phyloP scores from a whole-genome alignment of 2,329 filamentous ascomycete species.

The Drechmeria coniospora region DNA sequence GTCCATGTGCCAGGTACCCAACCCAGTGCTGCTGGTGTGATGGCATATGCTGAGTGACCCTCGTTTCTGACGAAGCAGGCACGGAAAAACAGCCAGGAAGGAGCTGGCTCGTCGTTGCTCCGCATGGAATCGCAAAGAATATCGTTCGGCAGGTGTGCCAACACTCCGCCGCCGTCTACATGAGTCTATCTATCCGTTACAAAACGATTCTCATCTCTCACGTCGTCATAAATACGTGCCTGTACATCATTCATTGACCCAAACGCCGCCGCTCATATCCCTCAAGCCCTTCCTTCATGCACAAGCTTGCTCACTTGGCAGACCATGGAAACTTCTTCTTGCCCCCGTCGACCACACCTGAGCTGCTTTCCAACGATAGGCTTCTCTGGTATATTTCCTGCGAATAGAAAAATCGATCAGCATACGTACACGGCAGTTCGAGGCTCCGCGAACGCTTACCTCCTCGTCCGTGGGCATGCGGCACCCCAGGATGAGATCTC shows the following conservation, averaged over 20 bases:
- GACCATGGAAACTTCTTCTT: slow-evolving; percentile 57
- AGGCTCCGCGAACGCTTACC: slow-evolving; percentile 35
- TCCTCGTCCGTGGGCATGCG: slow-evolving; percentile 76
- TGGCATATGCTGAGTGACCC: too few relatives aligned
- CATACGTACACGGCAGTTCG: slow-evolving; percentile 9
- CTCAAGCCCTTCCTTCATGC: slow-evolving; percentile 12
- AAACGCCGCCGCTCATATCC: slow-evolving; percentile 1
- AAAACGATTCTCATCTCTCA: too few relatives aligned
- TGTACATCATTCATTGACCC: slow-evolving; percentile 3
- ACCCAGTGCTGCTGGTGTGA: too few relatives aligned
- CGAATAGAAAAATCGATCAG: slow-evolving; percentile 2
- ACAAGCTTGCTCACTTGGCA: slow-evolving; percentile 25
- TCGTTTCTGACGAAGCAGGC: too few relatives aligned
- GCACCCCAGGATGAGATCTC: slow-evolving; percentile 66
- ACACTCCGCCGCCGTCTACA: too few relatives aligned
- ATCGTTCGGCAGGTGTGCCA: too few relatives aligned
- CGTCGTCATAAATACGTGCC: neutral
- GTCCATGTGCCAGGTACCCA: too few relatives aligned
- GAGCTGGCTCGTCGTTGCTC: too few relatives aligned
- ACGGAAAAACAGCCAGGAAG: too few relatives aligned
- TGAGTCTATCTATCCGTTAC: too few relatives aligned
- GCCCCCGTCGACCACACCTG: slow-evolving; percentile 27
- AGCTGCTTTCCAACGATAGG: slow-evolving; percentile 38
- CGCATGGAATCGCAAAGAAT: too few relatives aligned
- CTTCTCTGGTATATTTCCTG: slow-evolving; percentile 52